These are phyloP conservation scores for Argentina anserina DNA, from an alignment of 306 rosid species.

Conservation along the genomic window DNA sequence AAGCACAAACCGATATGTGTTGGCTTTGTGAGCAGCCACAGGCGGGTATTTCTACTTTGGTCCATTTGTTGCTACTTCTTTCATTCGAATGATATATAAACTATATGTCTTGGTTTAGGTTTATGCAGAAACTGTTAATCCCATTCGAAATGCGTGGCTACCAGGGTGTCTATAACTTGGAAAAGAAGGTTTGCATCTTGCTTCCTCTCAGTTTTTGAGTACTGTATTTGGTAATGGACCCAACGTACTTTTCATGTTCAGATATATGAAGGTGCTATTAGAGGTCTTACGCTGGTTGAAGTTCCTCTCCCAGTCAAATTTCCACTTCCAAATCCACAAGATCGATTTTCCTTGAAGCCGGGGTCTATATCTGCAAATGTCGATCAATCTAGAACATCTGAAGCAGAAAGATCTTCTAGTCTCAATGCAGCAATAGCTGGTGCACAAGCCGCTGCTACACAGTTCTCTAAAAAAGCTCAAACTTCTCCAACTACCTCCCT, in stretches of 20 bases:
- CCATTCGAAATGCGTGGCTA: constrained; percentile 98
- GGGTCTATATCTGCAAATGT: constrained; percentile 44
- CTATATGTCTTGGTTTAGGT: neutral
- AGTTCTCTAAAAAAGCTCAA: constrained; percentile 61
- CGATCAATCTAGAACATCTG: constrained; percentile 39
- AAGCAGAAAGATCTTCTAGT: constrained; percentile 54
- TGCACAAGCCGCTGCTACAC: constrained; percentile 82
- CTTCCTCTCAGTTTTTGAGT: constrained; percentile 5
- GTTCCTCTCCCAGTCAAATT: constrained; percentile 69
- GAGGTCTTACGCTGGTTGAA: constrained; percentile 62
- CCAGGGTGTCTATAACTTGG: constrained; percentile 91
- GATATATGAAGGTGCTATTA: constrained; percentile 77
- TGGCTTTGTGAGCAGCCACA: constrained; percentile 95
- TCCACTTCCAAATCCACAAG: constrained; percentile 71
- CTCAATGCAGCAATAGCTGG: constrained; percentile 75
- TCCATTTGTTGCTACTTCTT: neutral
- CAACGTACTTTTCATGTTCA: constrained; percentile 9
- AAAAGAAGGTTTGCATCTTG: constrained; percentile 54
- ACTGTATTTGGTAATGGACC: constrained; percentile 3
- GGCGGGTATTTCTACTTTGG: constrained; percentile 36
- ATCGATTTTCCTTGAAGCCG: constrained; percentile 68
- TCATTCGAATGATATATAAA: neutral
- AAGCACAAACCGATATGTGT: constrained; percentile 78
- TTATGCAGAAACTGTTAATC: constrained; percentile 66
- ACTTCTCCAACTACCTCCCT: constrained; percentile 22